phyloP scores from a whole-genome alignment of 768 basidiomycete genomes.

The Hypholoma sublateritium region DNA sequence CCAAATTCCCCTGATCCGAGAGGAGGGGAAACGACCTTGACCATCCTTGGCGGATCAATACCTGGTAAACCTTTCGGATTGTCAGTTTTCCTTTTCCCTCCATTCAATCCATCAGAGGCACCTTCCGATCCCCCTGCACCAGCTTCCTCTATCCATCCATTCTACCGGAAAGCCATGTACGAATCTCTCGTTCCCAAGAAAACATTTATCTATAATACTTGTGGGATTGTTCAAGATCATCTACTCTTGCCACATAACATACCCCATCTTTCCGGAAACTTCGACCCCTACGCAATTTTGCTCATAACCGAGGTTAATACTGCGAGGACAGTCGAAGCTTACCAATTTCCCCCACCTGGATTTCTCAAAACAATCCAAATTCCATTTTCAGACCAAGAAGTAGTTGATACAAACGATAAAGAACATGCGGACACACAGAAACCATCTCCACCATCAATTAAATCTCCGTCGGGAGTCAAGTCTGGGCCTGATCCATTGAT shows the following conservation, averaged over 20 bases:
- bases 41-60: constrained; percentile 77
- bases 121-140: constrained; percentile 29
- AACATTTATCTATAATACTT: constrained; percentile 57
- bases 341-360: constrained; percentile 68
- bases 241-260: constrained; percentile 66
- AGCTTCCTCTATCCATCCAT: constrained; percentile 38
- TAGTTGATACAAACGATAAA: not conserved
- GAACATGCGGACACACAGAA: not conserved
- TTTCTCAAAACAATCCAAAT: constrained; percentile 26
- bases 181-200: constrained; percentile 51
- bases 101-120: constrained; percentile 55
- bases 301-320: constrained; percentile 51
- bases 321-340: constrained; percentile 56
- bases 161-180: constrained; percentile 62
- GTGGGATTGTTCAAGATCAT: constrained; percentile 73
- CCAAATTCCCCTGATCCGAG: constrained; percentile 62
- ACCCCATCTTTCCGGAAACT: constrained; percentile 68
- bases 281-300: constrained; percentile 70
- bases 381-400: not conserved
- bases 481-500: constrained; percentile 8
- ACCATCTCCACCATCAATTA: constrained; percentile 10
- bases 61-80: constrained; percentile 56
- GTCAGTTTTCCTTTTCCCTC: constrained; percentile 67
- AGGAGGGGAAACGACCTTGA: constrained; percentile 70
- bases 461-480: not conserved